A percentile compares a stretch with the other conserved stretches of the same genome.
Evolutionary conservation across 208 protist species (phyloP).

Genomic region (Willaertia magna): DNA sequence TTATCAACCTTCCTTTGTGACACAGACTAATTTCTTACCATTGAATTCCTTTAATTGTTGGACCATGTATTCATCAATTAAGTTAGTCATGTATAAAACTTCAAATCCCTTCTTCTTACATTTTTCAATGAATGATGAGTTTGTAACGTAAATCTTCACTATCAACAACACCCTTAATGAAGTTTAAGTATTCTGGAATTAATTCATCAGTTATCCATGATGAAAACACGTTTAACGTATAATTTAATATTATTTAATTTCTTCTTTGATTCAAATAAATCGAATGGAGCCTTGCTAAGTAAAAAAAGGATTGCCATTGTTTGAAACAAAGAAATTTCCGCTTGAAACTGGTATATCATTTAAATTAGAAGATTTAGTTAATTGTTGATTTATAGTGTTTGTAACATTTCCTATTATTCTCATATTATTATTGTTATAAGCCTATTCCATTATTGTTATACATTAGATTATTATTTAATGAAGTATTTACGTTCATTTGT

Average conservation of each 20-base stretch:
- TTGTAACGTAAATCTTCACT: constrained; percentile 88
- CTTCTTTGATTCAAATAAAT: constrained; percentile 92
- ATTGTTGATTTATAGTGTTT: too few relatives aligned
- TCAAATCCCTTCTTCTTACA: constrained; percentile 76
- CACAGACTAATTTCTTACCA: constrained; percentile 93
- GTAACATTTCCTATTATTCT: too few relatives aligned
- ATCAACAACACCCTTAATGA: constrained; percentile 92
- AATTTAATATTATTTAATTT: constrained; percentile 96
- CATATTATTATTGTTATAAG: too few relatives aligned
- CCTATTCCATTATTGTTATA: too few relatives aligned
- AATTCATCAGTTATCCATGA: constrained; percentile 96
- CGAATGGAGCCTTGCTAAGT: constrained; percentile 86
- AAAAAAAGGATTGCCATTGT: constrained; percentile 84
- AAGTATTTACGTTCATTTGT: too few relatives aligned
- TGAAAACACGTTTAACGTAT: constrained; percentile 89
- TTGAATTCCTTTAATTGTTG: constrained; percentile 94
- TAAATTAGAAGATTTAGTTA: too few relatives aligned
- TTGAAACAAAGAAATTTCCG: too few relatives aligned
- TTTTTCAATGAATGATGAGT: constrained; percentile 89
- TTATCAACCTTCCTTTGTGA: constrained; percentile 97
- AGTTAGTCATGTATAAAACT: constrained; percentile 91
- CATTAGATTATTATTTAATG: too few relatives aligned
- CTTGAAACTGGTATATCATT: too few relatives aligned
- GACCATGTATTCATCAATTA: constrained; percentile 95
- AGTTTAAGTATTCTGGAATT: constrained; percentile 88